These are phyloP conservation scores for Paracoccidioides lutzii DNA, from an alignment of 2,329 filamentous ascomycete species.

Conservation along the genomic window DNA sequence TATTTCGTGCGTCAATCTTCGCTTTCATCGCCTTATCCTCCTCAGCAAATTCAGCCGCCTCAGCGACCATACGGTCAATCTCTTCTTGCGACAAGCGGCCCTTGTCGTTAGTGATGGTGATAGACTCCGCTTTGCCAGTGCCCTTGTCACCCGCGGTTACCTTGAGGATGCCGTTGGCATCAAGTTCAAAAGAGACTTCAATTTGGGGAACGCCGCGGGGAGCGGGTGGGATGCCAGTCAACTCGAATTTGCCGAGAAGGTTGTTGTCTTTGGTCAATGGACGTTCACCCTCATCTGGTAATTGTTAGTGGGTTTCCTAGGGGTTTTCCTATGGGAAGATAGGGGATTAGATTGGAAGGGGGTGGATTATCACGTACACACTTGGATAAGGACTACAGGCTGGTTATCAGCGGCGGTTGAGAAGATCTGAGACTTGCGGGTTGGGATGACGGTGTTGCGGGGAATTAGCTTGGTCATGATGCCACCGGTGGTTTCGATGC, in stretches of 20 bases:
- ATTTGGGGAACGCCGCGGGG: conserved; percentile 96
- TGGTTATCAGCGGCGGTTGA: conserved; percentile 95
- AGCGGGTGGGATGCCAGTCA: conserved; percentile 87
- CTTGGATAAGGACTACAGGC: conserved; percentile 87
- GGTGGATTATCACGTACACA: conserved; percentile 39
- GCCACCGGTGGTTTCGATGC: conserved; percentile 94
- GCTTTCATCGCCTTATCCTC: conserved; percentile 97
- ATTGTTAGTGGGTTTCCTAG: conserved; percentile 16
- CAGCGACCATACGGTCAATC: conserved; percentile 97
- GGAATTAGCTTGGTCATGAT: conserved; percentile 96
- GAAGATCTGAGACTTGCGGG: conserved; percentile 96
- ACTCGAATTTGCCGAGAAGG: conserved; percentile 93
- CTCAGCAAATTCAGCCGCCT: conserved; percentile 97
- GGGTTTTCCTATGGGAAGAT: background rate
- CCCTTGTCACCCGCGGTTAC: conserved; percentile 95
- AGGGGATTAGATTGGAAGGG: background rate
- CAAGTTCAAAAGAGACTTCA: conserved; percentile 93
- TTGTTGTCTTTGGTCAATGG: conserved; percentile 96
- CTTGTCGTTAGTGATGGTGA: conserved; percentile 99
- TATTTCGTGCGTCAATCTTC: conserved; percentile 92
- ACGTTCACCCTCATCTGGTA: conserved; percentile 65
- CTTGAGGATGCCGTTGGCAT: conserved; percentile 97
- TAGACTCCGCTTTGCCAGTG: conserved; percentile 91
- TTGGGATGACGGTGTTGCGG: conserved; percentile 88
- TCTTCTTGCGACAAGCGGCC: conserved; percentile 91